Conservation (phyloP, 371 early-diverging fungal species). For the Lichtheimia ornata region DNA sequence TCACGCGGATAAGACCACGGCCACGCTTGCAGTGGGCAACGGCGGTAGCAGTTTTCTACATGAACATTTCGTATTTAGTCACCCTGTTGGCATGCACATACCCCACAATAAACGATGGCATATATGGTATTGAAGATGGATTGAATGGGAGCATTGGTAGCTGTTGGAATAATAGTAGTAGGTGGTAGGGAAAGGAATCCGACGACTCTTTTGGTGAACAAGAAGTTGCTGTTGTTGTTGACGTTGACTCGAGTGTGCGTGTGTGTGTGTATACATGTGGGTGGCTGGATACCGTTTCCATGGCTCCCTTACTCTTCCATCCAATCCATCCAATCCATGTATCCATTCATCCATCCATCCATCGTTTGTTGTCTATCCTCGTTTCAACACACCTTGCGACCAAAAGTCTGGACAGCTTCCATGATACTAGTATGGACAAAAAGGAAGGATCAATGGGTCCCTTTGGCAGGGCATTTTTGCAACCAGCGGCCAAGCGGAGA, state of each 20-base stretch:
- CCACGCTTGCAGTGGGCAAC: conserved; percentile 97
- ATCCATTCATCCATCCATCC: conserved; percentile 4
- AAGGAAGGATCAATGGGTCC: conserved; percentile 3
- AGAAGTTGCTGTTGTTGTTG: background rate
- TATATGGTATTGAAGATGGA: background rate
- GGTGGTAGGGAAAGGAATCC: too few relatives aligned
- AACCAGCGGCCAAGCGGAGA: too few relatives aligned
- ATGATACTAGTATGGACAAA: conserved; percentile 17
- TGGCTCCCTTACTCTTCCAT: too few relatives aligned
- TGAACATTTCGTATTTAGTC: background rate
- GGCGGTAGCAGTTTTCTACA: conserved; percentile 97
- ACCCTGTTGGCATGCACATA: background rate
- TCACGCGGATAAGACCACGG: conserved; percentile 92
- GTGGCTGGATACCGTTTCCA: too few relatives aligned
- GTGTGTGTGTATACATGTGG: too few relatives aligned
- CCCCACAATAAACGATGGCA: too few relatives aligned
- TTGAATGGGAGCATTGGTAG: too few relatives aligned
- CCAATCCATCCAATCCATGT: background rate
- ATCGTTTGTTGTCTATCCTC: background rate
- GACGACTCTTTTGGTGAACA: background rate
- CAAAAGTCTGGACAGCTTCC: conserved; percentile 41
- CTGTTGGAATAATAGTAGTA: too few relatives aligned
- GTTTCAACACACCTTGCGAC: conserved; percentile 35
- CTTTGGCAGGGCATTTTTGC: background rate
- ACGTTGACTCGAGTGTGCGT: too few relatives aligned